Evolutionary conservation across 495 filamentous ascomycete species (phyloP), one percentile per base, ranked within the genome.

Genomic region (Aspergillus funiculosus): DNA sequence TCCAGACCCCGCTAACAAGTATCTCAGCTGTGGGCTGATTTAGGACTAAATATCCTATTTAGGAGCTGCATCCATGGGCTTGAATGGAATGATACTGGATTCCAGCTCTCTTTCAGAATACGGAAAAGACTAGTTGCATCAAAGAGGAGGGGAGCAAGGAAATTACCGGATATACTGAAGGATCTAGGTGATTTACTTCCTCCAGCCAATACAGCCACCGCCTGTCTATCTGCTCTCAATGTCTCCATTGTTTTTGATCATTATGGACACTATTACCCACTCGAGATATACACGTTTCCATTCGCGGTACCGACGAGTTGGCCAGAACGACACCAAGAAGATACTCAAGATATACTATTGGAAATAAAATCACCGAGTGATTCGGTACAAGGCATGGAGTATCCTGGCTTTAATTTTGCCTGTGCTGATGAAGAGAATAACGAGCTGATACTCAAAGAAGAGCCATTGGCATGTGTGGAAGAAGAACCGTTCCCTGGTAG

Each of bases 11-110:
- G 4, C 11, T 28, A 25, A 49, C 40, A 37, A 35, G 0, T 32
- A 3, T 14, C 10, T 24, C 29, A 72, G 68, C 39, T 67, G 13
- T 72, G 66, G 66, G 34, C 52, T 2, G 59, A 66, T 2, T 47
- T 69, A 22, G 64, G 58, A 10, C 64, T 67, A 8, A 34, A 36
- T 10, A 50, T 56, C n/a, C 32, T 46, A 6, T 53, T 56, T 37
- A 63, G 59, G 40, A 54, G 46, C 26, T 50, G 32, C 27, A 48
- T 51, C 2, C 25, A 45, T 17, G 25, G 9, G 6, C 7, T 8
- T 0, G 26, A 50, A 6, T 21, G 34, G 0, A 25, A 39, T 18
- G 11, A 4, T 6, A 21, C 40, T 22, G 43, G 10, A 20, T 44
- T 57, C 9, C 39, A 39, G 4, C 36, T 72, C 8, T 43, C 39